Evolutionary conservation across 2,329 filamentous ascomycete species (phyloP), one percentile per base, ranked within the genome.

Genomic region (Trichoderma gracile): DNA sequence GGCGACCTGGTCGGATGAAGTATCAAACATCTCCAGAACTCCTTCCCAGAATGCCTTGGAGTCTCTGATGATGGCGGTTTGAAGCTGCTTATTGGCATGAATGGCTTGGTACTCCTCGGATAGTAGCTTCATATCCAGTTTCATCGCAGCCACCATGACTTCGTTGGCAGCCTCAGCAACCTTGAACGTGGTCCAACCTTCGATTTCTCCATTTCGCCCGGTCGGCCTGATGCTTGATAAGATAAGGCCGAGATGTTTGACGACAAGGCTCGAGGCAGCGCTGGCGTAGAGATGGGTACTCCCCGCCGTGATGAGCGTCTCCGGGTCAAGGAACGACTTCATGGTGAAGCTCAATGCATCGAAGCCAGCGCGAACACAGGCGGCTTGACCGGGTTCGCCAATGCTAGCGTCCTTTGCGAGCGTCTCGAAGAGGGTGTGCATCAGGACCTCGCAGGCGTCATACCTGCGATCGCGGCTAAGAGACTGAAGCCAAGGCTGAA

Each of bases 371-470:
- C 84, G 81, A 67, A 85, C 87, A 69, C 88, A 89, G 21, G 85
- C 84, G 2, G 84, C 80, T 69, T 85, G 82, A 6, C 87, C 86
- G 56, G 83, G 80, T 38, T 82, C 78, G 1, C 87, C 83, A 60
- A 86, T 85, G 14, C 73, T 75, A 1, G 79, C 73, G 40, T 85
- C 82, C 66, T 86, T 78, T 14, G 81, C 86, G 23, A 89, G 82
- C 7, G 84, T 84, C 63, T 86, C 84, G 47, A 97, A 85, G 10
- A 97, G 83, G 61, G 92, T 88, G 67, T 89, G 84, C 45, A 92
- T 83, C 47, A 97, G 80, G n/a, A 89, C 86, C 66, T 92, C 87
- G 74, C 92, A 93, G 8, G 91, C 89, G 69, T 93, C 89, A 19
- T 90, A 88, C 65, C 92, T 86, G 71, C 92, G 91, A 63, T 88